Evolutionary conservation across 2,329 filamentous ascomycete genomes (phyloP).

Genomic region (Cytospora leucostoma): DNA sequence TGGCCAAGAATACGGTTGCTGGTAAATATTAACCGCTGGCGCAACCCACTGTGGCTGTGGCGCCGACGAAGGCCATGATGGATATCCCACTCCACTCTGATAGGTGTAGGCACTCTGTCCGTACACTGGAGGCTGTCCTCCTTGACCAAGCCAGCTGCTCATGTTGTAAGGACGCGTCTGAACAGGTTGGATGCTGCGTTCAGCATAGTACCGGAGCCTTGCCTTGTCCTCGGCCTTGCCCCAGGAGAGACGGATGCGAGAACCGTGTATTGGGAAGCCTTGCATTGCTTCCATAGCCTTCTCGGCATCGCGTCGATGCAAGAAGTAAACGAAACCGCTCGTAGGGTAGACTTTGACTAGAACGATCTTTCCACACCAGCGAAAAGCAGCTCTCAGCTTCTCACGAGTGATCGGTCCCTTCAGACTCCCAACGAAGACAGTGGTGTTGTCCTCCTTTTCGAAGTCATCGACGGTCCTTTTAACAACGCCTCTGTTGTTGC

Average conservation of each 20-base stretch:
- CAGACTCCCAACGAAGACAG: slow-evolving; percentile 4
- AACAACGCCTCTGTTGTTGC: too few species aligned
- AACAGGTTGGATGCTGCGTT: too few species aligned
- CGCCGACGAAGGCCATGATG: too few species aligned
- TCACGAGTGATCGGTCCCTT: neutral
- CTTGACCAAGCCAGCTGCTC: too few species aligned
- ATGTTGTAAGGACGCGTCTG: too few species aligned
- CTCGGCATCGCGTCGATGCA: neutral
- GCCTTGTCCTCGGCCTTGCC: neutral
- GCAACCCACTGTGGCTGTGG: too few species aligned
- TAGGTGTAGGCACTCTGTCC: too few species aligned
- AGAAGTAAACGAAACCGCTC: slow-evolving; percentile 3
- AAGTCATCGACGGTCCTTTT: neutral
- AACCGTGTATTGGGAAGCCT: neutral
- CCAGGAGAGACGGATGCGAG: slow-evolving; percentile 11
- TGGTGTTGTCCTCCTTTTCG: neutral
- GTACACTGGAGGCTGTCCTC: too few species aligned
- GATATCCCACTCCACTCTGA: too few species aligned
- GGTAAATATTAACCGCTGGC: too few species aligned
- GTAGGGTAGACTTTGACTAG: neutral
- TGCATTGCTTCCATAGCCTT: slow-evolving; percentile 15
- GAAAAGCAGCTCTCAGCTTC: neutral
- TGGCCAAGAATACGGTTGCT: too few species aligned
- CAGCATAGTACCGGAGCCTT: neutral
- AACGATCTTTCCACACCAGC: neutral